Evolutionary conservation across 805 yeast species (phyloP), one percentile per base, ranked within the genome.

Genomic region (Danielia oregonensis): DNA sequence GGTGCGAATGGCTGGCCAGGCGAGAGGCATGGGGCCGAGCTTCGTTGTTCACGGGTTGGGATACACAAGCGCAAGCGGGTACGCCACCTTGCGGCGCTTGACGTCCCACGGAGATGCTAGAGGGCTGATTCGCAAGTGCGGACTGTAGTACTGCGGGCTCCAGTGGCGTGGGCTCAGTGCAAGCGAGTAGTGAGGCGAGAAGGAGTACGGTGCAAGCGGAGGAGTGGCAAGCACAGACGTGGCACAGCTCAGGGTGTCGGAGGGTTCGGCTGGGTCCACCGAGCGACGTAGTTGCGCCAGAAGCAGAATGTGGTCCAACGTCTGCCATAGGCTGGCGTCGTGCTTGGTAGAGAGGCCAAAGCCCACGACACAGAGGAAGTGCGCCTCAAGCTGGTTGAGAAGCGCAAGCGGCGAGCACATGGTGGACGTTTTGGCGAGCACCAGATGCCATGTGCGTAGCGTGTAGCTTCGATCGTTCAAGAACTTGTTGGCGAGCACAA

Each of bases 391-490:
- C 29, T 46, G 52, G 36, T 46, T 43, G 35, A 47, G 32, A 24
- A 47, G 36, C 13, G 36, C 11, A 5, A 47, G 33, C 32, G 46
- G 32, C 21, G 42, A 34, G 16, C 34, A 35, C 16, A 47, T 34
- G 28, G 19, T 23, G 28, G 37, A 33, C 25, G 34, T 37, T 24
- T 40, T 42, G 35, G 26, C 17, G 9, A 47, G 35, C 8, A 47
- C 37, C 39, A 46, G 53, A 8, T 70, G 54, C 79, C 79, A 70
- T 16, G 78, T 73, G 42, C 71, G 71, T 44, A 70, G 55, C 2
- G 77, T 70, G 40, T 70, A 73, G 26, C 70, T 64, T 33, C 68
- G 74, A 43, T 73, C 79, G 47, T 73, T 74, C 38, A 54, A 60
- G 15, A 68, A 54, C 49, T 73, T 73, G 50, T 73, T 47, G 26